Base-by-base conservation (phyloP, 1,139 yeast species). In the Suhomyces panamericanus region DNA sequence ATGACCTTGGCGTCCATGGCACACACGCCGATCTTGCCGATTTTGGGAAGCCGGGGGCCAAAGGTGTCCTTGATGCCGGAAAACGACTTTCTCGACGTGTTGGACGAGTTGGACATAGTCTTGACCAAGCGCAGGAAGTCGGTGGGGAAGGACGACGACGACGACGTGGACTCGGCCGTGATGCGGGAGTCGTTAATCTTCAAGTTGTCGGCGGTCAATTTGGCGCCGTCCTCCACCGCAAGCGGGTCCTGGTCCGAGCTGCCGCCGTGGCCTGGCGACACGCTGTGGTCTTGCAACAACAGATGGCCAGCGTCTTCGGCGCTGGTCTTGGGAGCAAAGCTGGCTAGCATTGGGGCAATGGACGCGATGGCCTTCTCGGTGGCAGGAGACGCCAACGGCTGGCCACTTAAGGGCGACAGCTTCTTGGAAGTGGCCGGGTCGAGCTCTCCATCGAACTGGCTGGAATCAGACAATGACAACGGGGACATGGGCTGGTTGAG, bases 1-100 rank as follows among this genome's bases (percentile, higher is more conserved):
- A 96, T 77, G 1, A 91, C 99, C 64, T 95, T 95, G 44, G 93
- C 85, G 65, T 95, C 99, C 98, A 95, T 91, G 8, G 99, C 99
- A 70, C 99, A 95, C 1, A 95, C 96, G 38, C 99, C 99, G 56
- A 95, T 89, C 56, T 89, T 90, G 31, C 99, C 99, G 52, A 90
- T 80, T 53, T 80, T 84, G 2, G 93, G 91, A 41, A 83, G 59
- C 49, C 77, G 74, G 2, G 83, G 80, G 0, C 75, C 74, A 9
- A 64, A 68, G 8, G 62, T 62, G 43, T 73, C 78, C 44, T 66
- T 66, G 35, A 75, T 69, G 31, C 73, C 65, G 1, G 80, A 73
- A n/a, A 73, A 60, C n/a, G 80, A 68, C 46, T 78, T 67, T 37
- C 68, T 58, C n/a, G 73, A 64, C 12, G 69, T 58, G 17, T 65